phyloP scores from a whole-genome alignment of 345 rosid genomes.

The Excoecaria agallocha region DNA sequence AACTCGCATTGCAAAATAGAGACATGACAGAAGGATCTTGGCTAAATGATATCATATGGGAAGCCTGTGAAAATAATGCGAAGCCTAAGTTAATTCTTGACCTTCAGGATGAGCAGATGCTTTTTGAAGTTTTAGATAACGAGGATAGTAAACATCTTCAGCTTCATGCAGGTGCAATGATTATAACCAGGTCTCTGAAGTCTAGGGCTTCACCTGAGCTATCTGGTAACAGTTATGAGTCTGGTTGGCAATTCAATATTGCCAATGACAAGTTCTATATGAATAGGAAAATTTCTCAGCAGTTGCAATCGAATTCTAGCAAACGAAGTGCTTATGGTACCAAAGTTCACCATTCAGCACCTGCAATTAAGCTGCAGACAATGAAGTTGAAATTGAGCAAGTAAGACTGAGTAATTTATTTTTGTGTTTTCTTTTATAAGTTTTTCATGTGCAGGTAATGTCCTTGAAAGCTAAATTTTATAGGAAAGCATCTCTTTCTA shows the following conservation, averaged over 20 bases:
- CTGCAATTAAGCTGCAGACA: conserved; percentile 92
- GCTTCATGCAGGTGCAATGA: conserved; percentile 93
- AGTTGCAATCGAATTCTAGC: conserved; percentile 68
- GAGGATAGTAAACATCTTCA: conserved; percentile 62
- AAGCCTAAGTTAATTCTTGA: conserved; percentile 83
- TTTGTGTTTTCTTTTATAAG: background rate
- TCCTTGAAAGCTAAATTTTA: too few species aligned
- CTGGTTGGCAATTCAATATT: conserved; percentile 88
- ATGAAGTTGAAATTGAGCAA: conserved; percentile 93
- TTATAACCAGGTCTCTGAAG: conserved; percentile 53
- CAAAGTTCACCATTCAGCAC: conserved; percentile 88
- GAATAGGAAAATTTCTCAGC: conserved; percentile 85
- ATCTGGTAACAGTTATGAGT: conserved; percentile 39
- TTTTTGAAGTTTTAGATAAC: conserved; percentile 75
- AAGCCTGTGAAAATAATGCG: conserved; percentile 38
- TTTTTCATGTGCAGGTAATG: too few species aligned
- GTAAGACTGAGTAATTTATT: conserved; percentile 45
- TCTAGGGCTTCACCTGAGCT: conserved; percentile 49
- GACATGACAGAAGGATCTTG: conserved; percentile 72
- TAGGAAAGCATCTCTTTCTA: too few species aligned
- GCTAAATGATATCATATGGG: conserved; percentile 85
- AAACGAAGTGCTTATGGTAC: conserved; percentile 67
- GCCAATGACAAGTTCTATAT: conserved; percentile 89
- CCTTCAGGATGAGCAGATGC: conserved; percentile 95
- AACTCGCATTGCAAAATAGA: conserved; percentile 51